Percentiles rank a stretch among this genome's conserved stretches.
phyloP scores from a whole-genome alignment of 2,329 filamentous ascomycete genomes.

The Monilinia fructicola region DNA sequence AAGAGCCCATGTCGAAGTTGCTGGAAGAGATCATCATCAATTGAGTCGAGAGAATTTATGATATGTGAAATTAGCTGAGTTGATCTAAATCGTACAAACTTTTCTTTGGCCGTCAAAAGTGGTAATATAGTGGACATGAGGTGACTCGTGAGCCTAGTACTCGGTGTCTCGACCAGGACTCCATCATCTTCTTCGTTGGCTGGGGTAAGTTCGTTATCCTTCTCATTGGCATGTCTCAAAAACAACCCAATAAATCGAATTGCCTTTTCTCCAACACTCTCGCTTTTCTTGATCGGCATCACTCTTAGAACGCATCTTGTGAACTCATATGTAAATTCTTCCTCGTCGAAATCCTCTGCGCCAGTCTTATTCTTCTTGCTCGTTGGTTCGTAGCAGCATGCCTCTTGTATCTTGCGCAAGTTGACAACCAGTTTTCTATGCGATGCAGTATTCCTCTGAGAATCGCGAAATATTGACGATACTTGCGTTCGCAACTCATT shows the following conservation, averaged over 20 bases:
- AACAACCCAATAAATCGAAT: conserved; percentile 88
- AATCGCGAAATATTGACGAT: conserved; percentile 71
- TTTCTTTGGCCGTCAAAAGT: conserved; percentile 84
- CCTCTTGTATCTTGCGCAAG: conserved; percentile 85
- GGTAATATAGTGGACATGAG: conserved; percentile 73
- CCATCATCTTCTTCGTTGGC: conserved; percentile 68
- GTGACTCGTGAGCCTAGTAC: conserved; percentile 70
- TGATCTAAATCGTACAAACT: conserved; percentile 83
- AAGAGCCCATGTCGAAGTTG: conserved; percentile 75
- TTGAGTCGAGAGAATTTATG: conserved; percentile 86
- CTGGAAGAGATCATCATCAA: conserved; percentile 89
- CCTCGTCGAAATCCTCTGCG: conserved; percentile 72
- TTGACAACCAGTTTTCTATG: conserved; percentile 88
- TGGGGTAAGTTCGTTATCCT: conserved; percentile 65
- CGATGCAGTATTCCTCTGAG: conserved; percentile 84
- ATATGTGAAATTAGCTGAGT: conserved; percentile 89
- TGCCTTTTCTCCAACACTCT: conserved; percentile 80
- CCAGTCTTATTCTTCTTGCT: conserved; percentile 52
- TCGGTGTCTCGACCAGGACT: conserved; percentile 78
- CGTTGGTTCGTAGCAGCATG: conserved; percentile 67
- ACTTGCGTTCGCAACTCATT: conserved; percentile 73
- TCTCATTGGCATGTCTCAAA: conserved; percentile 68
- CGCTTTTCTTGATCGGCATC: conserved; percentile 87
- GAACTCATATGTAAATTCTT: conserved; percentile 85
- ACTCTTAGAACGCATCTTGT: conserved; percentile 77